These are phyloP conservation scores for Xylaria sp. DNA, from an alignment of 2,329 filamentous ascomycete genomes.

Conservation along the genomic window DNA sequence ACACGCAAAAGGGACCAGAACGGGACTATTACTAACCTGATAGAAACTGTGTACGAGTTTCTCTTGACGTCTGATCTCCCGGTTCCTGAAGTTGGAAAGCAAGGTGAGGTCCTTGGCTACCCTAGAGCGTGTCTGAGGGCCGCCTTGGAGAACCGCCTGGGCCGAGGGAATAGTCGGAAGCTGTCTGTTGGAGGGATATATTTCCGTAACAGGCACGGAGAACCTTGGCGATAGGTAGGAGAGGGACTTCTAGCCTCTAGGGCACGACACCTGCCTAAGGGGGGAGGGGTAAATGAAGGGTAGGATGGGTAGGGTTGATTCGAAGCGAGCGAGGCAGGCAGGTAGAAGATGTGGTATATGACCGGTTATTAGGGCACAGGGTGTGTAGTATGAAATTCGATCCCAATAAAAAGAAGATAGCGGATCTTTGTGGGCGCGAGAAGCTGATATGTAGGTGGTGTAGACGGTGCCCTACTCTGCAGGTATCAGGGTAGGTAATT, in stretches of 20 bases:
- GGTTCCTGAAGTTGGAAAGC: slow-evolving; percentile 1
- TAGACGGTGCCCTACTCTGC: slow-evolving; percentile 9
- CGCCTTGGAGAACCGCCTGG: slow-evolving; percentile 24
- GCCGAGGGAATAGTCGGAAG: slow-evolving; percentile 33
- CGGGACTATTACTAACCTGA: slow-evolving; percentile 31
- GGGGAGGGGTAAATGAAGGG: slow-evolving; percentile 7
- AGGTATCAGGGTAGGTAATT: background rate
- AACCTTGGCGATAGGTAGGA: slow-evolving; percentile 2
- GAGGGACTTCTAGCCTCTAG: slow-evolving; percentile 2
- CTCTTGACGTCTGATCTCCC: slow-evolving; percentile 8
- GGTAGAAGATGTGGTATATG: slow-evolving; percentile 27
- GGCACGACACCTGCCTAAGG: slow-evolving; percentile 16
- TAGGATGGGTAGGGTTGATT: slow-evolving; percentile 3
- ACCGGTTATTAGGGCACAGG: slow-evolving; percentile 25
- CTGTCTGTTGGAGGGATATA: slow-evolving; percentile 24
- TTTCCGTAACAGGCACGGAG: slow-evolving; percentile 38
- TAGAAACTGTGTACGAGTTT: slow-evolving; percentile 4
- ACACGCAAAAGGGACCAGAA: background rate
- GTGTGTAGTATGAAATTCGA: slow-evolving; percentile 12
- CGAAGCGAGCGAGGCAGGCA: slow-evolving; percentile 14
- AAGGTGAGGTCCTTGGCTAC: slow-evolving; percentile 2
- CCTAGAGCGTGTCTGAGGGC: slow-evolving; percentile 11
- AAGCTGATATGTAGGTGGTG: slow-evolving; percentile 7
- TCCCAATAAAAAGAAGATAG: slow-evolving; percentile 19
- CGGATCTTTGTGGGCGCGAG: slow-evolving; percentile 26